Base-by-base conservation (phyloP, 495 filamentous ascomycete species). In the Pyronema omphalodes region DNA sequence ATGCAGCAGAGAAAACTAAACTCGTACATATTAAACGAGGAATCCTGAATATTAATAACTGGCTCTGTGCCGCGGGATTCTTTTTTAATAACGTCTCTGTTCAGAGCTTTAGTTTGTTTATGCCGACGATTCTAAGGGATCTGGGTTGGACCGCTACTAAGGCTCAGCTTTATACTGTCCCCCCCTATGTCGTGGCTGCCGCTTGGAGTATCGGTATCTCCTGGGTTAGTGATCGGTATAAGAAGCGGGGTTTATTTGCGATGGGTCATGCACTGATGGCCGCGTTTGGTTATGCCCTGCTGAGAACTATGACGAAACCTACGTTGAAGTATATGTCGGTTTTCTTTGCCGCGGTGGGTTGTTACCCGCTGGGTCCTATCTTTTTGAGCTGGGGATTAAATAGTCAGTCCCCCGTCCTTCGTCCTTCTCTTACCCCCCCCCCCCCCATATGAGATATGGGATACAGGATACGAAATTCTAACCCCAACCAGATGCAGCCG, bases 41-140 rank as follows among this genome's bases (percentile, higher is more conserved):
- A 6, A 62, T 83, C 19, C 71, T 73, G 41, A 84, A 91, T 50
- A 74, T 78, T 12, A 87, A 85, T 63, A 79, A 82, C 56, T 82
- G 80, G 74, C 70, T 91, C 0, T 86, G 86, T 58, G 79, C 81
- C 1, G 59, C 86, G 0, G 77, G 74, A 0, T 87, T 86, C 58
- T 80, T 86, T 61, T 82, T 82, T 7, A 76, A 84, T 73, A 81
- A 78, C 52, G 66, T 89, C 9, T 82, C 83, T 4, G 72, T 89
- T 3, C 91, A 91, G 63, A 86, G 82, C 0, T 70, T 86, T 29
- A 82, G 82, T 6, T 71, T 93, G 11, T 93, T 93, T 54, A 60
- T 87, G 73, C 82, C 81, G 0, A 83, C 80, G 1, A 87, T 87
- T 55, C 83, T 87, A 59, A 73, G 70, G 39, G 73, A 75, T 9